phyloP scores from a whole-genome alignment of 2,329 filamentous ascomycete species.

The Fusarium fujikuroi region DNA sequence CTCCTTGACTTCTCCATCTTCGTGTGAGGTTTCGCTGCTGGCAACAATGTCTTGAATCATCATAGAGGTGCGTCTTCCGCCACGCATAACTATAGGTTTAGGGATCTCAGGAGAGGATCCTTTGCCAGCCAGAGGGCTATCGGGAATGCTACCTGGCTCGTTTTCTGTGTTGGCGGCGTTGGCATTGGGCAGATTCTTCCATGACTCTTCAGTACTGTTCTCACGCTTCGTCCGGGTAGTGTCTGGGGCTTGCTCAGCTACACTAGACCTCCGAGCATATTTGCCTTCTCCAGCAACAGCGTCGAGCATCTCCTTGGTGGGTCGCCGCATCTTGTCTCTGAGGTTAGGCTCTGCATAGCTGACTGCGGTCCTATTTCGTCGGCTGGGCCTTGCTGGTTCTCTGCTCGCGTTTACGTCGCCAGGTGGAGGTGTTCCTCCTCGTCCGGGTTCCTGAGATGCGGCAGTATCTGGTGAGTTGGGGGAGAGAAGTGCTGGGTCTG shows the following conservation, averaged over 20 bases:
- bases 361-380: conserved; percentile 73
- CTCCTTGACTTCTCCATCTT: conserved; percentile 25
- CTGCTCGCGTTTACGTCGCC: conserved; percentile 64
- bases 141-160: conserved; percentile 41
- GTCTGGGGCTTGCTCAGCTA: conserved; percentile 45
- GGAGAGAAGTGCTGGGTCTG: conserved; percentile 56
- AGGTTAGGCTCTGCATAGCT: conserved; percentile 88
- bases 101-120: conserved; percentile 46
- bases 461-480: conserved; percentile 62
- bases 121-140: conserved; percentile 58
- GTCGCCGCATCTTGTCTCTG: conserved; percentile 84
- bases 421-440: conserved; percentile 69
- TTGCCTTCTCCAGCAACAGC: conserved; percentile 75
- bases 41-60: conserved; percentile 27
- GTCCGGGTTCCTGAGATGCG: conserved; percentile 47
- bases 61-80: conserved; percentile 55
- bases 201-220: conserved; percentile 44
- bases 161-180: conserved; percentile 7
- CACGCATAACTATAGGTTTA: conserved; percentile 51
- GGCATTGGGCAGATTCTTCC: conserved; percentile 45
- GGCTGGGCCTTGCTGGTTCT: conserved; percentile 71
- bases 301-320: conserved; percentile 79
- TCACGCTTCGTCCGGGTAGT: conserved; percentile 49
- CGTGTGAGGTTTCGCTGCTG: conserved; percentile 18
- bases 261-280: conserved; percentile 57